Base-by-base conservation (phyloP, 1,284 basidiomycete genomes). In the Ceratobasidium sp. region DNA sequence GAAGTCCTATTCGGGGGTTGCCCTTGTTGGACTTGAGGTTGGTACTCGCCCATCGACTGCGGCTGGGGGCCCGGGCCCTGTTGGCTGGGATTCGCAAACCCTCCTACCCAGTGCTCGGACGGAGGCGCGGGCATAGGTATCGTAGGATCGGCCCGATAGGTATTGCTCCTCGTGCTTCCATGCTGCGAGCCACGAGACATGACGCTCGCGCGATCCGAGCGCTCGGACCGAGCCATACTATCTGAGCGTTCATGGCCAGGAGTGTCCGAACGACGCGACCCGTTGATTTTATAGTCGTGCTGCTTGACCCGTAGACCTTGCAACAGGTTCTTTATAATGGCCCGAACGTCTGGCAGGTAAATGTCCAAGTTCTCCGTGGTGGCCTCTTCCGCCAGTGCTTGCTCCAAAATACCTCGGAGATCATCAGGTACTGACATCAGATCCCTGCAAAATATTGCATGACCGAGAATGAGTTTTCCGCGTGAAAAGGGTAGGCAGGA, bases 221-320 rank as follows among this genome's bases (percentile, higher is more conserved):
- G 69, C 32, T 65, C 60, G 17, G 69, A 55, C 22, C 58, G 45
- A 49, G 29, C 34, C 12, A 60, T 34, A 25, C 60, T 55, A 57
- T 57, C 35, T 7, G 50, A 49, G 22, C 62, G 55, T 13, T 52
- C 45, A 34, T 49, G 54, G 13, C 20, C 12, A 22, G 22, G 27
- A 3, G 60, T 35, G 7, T 57, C 55, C n/a, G 55, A 57, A 31
- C 60, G 34, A 42, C 69, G 67, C 7, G 69, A 54, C 20, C 58
- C 62, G 17, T 27, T 45, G 20, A 64, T 25, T 40, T 64, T 64
- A 69, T 87, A 98, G 70, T 89, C 82, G 32, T 91, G 87, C 78
- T 99, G 97, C 79, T 98, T 98, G 69, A 84, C 86, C 72, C 96
- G 92, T 29, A 99, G 83, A 4, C 96, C 97, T 75, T 95, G 93